phyloP scores from a whole-genome alignment of 306 rosid species.

The Gastrolobium bilobum region DNA sequence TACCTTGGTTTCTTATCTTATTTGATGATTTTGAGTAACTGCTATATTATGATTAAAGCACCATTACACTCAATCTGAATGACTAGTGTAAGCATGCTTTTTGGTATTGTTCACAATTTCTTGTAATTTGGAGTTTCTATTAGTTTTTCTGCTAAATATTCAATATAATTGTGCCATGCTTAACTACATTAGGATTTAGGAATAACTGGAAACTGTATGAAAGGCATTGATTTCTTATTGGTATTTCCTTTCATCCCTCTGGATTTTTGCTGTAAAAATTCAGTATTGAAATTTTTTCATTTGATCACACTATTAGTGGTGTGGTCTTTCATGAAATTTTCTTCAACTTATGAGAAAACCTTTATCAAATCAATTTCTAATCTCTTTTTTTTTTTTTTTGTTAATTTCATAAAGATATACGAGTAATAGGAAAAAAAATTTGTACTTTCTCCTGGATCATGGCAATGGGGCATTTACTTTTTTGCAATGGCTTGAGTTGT shows the following conservation, averaged over 20 bases:
- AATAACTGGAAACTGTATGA: slow-evolving; percentile 15
- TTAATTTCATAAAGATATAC: background rate
- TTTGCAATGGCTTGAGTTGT: slow-evolving; percentile 9
- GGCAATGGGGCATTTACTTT: background rate
- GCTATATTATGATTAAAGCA: slow-evolving; percentile 8
- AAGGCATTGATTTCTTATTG: background rate
- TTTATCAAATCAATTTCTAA: slow-evolving; percentile 23
- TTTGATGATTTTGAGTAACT: slow-evolving; percentile 36
- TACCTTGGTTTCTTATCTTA: slow-evolving; percentile 41
- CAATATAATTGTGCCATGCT: background rate
- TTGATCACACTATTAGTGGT: slow-evolving; percentile 2
- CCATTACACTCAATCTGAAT: slow-evolving; percentile 17
- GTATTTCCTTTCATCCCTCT: slow-evolving; percentile 9
- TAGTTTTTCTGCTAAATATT: slow-evolving; percentile 17
- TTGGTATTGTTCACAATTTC: background rate
- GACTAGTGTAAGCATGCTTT: background rate
- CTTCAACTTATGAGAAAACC: slow-evolving; percentile 9
- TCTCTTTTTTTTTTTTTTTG: background rate
- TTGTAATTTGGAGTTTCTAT: slow-evolving; percentile 10
- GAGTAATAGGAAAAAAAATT: slow-evolving; percentile 9
- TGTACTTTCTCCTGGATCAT: background rate
- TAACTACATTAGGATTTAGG: slow-evolving; percentile 20
- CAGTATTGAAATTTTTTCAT: slow-evolving; percentile 10
- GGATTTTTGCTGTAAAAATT: slow-evolving; percentile 13
- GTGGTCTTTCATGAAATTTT: background rate